These are phyloP conservation scores for Amylocarpus encephaloides DNA, from an alignment of 2,329 filamentous ascomycete genomes.

Conservation along the genomic window DNA sequence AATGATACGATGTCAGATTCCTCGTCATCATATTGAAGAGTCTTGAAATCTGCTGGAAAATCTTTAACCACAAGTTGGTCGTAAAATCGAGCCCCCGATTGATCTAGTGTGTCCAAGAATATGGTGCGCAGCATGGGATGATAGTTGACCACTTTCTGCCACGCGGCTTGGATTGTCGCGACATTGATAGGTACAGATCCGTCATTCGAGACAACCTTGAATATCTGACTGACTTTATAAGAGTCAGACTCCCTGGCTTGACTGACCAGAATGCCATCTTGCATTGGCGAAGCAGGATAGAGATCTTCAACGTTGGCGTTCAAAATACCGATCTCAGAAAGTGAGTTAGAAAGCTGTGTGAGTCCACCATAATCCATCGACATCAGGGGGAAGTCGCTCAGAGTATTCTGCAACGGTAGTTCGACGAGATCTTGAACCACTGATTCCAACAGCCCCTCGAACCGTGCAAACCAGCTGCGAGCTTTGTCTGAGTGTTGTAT, in stretches of 20 bases:
- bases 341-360: not conserved
- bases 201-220: not conserved
- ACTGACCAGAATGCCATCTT: slow-evolving; percentile 6
- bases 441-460: slow-evolving; percentile 11
- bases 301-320: slow-evolving; percentile 5
- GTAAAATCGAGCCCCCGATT: slow-evolving; percentile 7
- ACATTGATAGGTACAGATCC: not conserved
- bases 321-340: slow-evolving; percentile 1
- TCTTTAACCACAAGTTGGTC: not conserved
- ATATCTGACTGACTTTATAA: not conserved
- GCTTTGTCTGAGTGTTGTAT: slow-evolving; percentile 7
- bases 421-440: not conserved
- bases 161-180: not conserved
- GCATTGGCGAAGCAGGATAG: slow-evolving; percentile 7
- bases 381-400: slow-evolving; percentile 13
- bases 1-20: not conserved
- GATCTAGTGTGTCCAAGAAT: slow-evolving; percentile 19
- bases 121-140: slow-evolving; percentile 8
- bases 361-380: slow-evolving; percentile 5
- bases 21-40: not conserved
- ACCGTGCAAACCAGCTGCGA: slow-evolving; percentile 5
- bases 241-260: slow-evolving; percentile 13
- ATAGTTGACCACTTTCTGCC: slow-evolving; percentile 9
- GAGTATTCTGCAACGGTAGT: not conserved
- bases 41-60: not conserved